Base-by-base conservation (phyloP, 352 stramenopile genomes). In the Phytophthora parvispora region DNA sequence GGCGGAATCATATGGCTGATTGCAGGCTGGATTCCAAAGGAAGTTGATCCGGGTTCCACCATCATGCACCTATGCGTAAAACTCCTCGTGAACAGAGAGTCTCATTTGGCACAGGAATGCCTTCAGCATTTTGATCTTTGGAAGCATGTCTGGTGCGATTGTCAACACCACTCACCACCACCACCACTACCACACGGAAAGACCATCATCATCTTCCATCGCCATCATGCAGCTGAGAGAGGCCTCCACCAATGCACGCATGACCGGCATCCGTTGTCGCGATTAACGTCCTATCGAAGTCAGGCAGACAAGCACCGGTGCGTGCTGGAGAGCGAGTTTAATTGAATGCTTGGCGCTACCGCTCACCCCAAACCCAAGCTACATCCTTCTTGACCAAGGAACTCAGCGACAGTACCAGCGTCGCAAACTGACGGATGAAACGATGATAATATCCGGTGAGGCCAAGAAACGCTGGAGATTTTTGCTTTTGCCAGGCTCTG, bases 231-330 rank as follows among this genome's bases (percentile, higher is more conserved):
- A 38, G 29, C 29, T 34, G 29, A 34, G 29, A 34, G 29, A 34
- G 29, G 29, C 5, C 29, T 34, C 29, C 29, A 10, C 31, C 31
- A 38, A 38, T 38, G 31, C 31, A 38, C 31, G 31, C 31, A 29
- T 68, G 20, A 48, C 53, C 74, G 13, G 69, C 69, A 25, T 84
- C 77, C 18, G 54, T 80, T n/a, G 72, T 84, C 4, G 80, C 67
- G 24, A 85, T 63, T 16, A 85, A 80, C 10, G 9, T 40, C 51
- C 27, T 65, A n/a, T 66, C 58, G 34, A 78, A 70, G 57, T 78
- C 70, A 22, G 59, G 58, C 13, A 80, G 51, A 20, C 52, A 38
- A 84, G 67, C 8, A 84, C 64, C 2, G 69, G 59, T 3, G 72
- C 58, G 28, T 75, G 54, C 31, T 78, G 63, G 22, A 81, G 52